Percentiles rank a stretch among this genome's conserved stretches.
phyloP scores from a whole-genome alignment of 2,329 filamentous ascomycete species.

The Coniochaeta sp. region DNA sequence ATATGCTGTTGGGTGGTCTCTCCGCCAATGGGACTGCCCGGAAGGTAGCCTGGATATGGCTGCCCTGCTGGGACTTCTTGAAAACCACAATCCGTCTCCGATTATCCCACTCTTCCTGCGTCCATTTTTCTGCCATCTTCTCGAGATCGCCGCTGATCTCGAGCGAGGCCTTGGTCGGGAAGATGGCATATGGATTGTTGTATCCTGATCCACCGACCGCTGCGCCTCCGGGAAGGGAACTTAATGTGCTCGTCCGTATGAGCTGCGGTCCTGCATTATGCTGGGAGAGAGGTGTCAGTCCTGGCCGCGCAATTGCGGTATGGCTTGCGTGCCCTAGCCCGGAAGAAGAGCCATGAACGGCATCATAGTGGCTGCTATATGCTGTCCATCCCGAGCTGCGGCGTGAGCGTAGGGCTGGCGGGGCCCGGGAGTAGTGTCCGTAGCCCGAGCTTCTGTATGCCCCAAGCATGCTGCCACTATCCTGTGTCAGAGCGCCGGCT shows the following conservation, averaged over 20 bases:
- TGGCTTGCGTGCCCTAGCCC: conserved; percentile 34
- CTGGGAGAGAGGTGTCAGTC: conserved; percentile 40
- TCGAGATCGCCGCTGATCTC: conserved; percentile 83
- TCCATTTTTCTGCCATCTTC: conserved; percentile 78
- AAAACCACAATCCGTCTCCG: conserved; percentile 86
- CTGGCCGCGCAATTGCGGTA: conserved; percentile 34
- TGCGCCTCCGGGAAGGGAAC: conserved; percentile 27
- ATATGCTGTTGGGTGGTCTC: conserved; percentile 75
- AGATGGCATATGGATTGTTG: conserved; percentile 69
- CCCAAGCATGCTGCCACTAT: conserved; percentile 44
- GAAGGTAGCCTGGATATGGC: conserved; percentile 75
- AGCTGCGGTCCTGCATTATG: conserved; percentile 40
- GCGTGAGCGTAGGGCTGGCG: conserved; percentile 18
- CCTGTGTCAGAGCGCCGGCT: conserved; percentile 27
- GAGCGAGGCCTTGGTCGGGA: conserved; percentile 75
- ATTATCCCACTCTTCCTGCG: conserved; percentile 67
- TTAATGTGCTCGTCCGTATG: conserved; percentile 45
- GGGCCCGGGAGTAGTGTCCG: conserved; percentile 35
- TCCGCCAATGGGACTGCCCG: conserved; percentile 71
- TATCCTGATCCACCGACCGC: conserved; percentile 40
- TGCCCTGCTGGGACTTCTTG: conserved; percentile 71
- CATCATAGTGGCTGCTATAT: conserved; percentile 29
- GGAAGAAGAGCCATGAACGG: conserved; percentile 27
- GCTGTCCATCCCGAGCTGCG: conserved; percentile 19
- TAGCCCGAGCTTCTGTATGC: conserved; percentile 44